phyloP scores from a whole-genome alignment of 352 stramenopile species.

The Thraustochytrium sp. region DNA sequence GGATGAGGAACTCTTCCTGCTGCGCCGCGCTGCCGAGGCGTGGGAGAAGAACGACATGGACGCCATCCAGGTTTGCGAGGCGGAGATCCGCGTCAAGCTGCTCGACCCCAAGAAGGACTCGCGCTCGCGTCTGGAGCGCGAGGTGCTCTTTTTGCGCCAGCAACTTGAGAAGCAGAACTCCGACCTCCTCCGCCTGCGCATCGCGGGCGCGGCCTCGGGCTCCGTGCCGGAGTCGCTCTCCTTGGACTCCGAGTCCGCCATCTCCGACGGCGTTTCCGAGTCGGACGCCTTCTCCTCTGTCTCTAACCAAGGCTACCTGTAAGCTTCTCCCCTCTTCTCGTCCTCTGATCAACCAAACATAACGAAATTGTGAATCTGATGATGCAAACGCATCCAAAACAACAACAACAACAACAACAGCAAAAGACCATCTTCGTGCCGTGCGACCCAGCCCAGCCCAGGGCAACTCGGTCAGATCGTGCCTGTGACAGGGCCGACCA shows the following conservation, averaged over 20 bases:
- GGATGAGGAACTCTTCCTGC: not conserved
- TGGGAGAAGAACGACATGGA: constrained; percentile 1
- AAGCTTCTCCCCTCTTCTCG: too few relatives aligned
- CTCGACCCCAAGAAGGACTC: constrained; percentile 2
- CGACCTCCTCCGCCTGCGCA: not conserved
- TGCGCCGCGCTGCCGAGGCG: not conserved
- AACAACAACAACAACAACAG: too few relatives aligned
- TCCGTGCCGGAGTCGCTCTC: not conserved
- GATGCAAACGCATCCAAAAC: too few relatives aligned
- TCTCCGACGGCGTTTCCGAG: not conserved
- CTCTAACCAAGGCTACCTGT: not conserved
- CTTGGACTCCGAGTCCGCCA: not conserved
- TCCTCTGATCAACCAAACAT: too few relatives aligned
- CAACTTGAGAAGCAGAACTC: constrained; percentile 6
- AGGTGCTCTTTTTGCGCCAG: not conserved
- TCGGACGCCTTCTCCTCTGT: constrained; percentile 6
- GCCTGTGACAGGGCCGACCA: too few relatives aligned
- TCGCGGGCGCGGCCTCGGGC: not conserved
- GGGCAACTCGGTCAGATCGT: too few relatives aligned
- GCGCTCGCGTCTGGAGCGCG: not conserved
- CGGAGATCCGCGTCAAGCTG: constrained; percentile 7
- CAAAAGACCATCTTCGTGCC: too few relatives aligned
- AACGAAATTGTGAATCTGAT: too few relatives aligned
- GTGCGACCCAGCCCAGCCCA: too few relatives aligned
- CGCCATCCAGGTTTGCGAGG: not conserved